Conservation (phyloP, 192 early-diverging fungal species). For the Backusella circina region DNA sequence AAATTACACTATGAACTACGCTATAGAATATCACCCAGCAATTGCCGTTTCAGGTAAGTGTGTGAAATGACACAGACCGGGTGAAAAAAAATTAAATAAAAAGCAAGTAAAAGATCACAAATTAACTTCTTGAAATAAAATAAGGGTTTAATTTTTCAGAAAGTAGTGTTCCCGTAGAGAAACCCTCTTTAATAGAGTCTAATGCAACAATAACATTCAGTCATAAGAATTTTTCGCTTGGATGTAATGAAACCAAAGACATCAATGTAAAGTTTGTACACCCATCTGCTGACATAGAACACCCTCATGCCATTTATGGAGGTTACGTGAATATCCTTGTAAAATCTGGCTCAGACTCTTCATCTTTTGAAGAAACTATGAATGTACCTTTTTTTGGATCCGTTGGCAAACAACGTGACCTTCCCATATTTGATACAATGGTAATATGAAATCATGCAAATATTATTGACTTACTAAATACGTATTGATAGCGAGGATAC, state of each 20-base stretch:
- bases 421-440: slow-evolving; percentile 38
- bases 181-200: neutral
- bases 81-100: slow-evolving; percentile 19
- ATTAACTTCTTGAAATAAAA: neutral
- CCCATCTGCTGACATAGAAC: slow-evolving; percentile 3
- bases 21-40: slow-evolving; percentile 24
- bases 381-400: slow-evolving; percentile 42
- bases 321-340: slow-evolving; percentile 35
- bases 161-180: slow-evolving; percentile 12
- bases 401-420: slow-evolving; percentile 32
- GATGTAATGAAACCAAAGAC: neutral
- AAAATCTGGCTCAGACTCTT: neutral
- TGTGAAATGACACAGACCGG: slow-evolving; percentile 27
- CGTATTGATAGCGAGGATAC: slow-evolving; percentile 16
- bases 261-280: slow-evolving; percentile 2
- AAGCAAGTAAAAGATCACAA: slow-evolving; percentile 26
- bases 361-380: slow-evolving; percentile 8
- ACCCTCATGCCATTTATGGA: slow-evolving; percentile 33
- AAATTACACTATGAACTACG: slow-evolving; percentile 24
- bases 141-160: slow-evolving; percentile 17
- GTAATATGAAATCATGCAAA: neutral
- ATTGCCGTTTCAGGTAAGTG: slow-evolving; percentile 31
- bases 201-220: neutral
- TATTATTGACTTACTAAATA: neutral
- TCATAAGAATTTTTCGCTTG: neutral